Conservation (phyloP, 1,139 yeast genomes). For the Zhuliangozyma parablackwelliae region DNA sequence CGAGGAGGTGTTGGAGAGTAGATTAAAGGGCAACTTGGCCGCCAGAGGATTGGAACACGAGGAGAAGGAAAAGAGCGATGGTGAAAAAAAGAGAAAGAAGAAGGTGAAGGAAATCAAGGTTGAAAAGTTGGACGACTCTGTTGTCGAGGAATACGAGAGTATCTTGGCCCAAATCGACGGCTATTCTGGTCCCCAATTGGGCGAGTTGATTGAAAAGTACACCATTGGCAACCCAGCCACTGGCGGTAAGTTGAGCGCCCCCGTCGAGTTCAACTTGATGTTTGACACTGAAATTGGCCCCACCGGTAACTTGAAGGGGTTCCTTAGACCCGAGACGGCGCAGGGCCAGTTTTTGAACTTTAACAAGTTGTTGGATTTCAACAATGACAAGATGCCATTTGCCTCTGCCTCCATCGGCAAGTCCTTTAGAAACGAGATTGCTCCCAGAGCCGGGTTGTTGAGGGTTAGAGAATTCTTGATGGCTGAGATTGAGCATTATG, state of each 20-base stretch:
- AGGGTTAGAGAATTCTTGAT: constrained; percentile 97
- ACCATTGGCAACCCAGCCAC: constrained; percentile 89
- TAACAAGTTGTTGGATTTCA: constrained; percentile 86
- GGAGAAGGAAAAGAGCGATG: constrained; percentile 60
- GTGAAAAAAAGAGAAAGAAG: constrained; percentile 85
- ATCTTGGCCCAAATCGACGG: constrained; percentile 94
- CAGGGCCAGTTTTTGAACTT: constrained; percentile 98
- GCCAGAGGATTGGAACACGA: constrained; percentile 76
- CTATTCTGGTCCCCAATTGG: constrained; percentile 86
- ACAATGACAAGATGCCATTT: constrained; percentile 96
- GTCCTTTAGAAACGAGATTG: constrained; percentile 97
- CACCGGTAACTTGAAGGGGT: constrained; percentile 93
- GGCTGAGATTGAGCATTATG: constrained; percentile 99
- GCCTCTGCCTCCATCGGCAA: constrained; percentile 99
- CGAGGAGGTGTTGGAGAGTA: constrained; percentile 93
- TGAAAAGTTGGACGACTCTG: constrained; percentile 76
- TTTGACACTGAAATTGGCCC: constrained; percentile 99
- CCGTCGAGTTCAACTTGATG: constrained; percentile 96
- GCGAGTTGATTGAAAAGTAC: constrained; percentile 76
- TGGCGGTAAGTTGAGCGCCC: constrained; percentile 80
- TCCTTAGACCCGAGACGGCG: constrained; percentile 97
- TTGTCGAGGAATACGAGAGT: constrained; percentile 74
- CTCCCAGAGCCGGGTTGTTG: constrained; percentile 95
- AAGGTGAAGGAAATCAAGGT: constrained; percentile 94
- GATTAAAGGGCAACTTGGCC: constrained; percentile 93